Conservation (phyloP, 176 grass and related monocot species). For the Oryza meridionalis region DNA sequence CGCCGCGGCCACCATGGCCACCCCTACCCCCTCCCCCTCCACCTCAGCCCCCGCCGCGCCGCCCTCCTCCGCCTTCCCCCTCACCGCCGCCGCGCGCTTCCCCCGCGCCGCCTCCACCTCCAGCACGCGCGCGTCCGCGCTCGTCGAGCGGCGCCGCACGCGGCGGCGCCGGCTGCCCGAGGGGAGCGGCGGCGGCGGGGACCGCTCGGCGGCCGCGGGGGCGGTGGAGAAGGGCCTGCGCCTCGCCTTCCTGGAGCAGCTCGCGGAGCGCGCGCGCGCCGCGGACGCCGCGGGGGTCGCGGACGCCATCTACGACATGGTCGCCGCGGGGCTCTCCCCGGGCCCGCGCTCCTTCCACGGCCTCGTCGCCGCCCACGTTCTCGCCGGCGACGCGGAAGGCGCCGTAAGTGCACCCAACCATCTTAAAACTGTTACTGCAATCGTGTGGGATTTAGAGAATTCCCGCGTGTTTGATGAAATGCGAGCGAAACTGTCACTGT, state of each 20-base stretch:
- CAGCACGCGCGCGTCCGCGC: constrained; percentile 34
- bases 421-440: neutral
- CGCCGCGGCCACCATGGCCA: constrained; percentile 54
- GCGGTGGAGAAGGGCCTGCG: constrained; percentile 71
- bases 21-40: constrained; percentile 46
- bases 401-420: constrained; percentile 50
- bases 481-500: neutral
- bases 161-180: constrained; percentile 59
- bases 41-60: constrained; percentile 19
- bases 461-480: constrained; percentile 38
- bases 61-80: constrained; percentile 51
- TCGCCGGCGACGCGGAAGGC: constrained; percentile 81
- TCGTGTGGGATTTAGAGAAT: neutral
- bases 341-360: constrained; percentile 94
- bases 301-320: constrained; percentile 92
- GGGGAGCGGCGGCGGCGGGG: constrained; percentile 42
- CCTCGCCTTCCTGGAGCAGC: constrained; percentile 78
- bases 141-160: constrained; percentile 56
- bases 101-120: constrained; percentile 23
- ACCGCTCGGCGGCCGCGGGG: constrained; percentile 51
- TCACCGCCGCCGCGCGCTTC: constrained; percentile 42
- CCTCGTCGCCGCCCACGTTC: constrained; percentile 78
- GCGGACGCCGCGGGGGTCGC: constrained; percentile 60
- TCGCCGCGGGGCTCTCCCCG: constrained; percentile 82
- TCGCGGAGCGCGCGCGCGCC: constrained; percentile 62